phyloP scores from a whole-genome alignment of 148 eudicot genomes.

The Gaultheria prostrata region DNA sequence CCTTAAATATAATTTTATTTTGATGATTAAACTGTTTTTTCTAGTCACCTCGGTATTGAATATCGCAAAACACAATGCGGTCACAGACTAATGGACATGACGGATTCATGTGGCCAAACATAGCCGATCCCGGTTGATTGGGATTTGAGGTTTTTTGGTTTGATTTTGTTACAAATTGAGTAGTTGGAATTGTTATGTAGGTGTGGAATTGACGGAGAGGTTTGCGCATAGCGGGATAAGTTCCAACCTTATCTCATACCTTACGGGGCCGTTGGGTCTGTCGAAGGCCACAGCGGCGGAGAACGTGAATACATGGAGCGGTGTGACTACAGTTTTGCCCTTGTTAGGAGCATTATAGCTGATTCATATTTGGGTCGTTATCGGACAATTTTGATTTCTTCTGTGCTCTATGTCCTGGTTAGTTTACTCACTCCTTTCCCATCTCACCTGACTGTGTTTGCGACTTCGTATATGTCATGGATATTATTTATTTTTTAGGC shows the following conservation, averaged over 20 bases:
- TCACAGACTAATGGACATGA: no score
- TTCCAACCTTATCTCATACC: slow-evolving; percentile 45
- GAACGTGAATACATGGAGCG: slow-evolving; percentile 55
- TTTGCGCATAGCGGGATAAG: slow-evolving; percentile 52
- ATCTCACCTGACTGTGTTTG: not conserved
- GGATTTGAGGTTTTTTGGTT: not conserved
- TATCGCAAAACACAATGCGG: no score
- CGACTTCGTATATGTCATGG: not conserved
- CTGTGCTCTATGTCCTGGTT: slow-evolving; percentile 52
- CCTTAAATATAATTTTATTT: no score
- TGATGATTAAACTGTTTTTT: no score
- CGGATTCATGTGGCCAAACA: not conserved
- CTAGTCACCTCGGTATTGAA: no score
- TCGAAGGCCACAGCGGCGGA: slow-evolving; percentile 58
- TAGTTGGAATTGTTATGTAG: slow-evolving; percentile 20
- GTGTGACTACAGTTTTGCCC: slow-evolving; percentile 30
- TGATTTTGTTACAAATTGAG: not conserved
- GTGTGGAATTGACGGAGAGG: slow-evolving; percentile 61
- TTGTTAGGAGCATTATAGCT: slow-evolving; percentile 57
- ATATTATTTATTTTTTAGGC: not conserved
- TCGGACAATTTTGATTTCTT: slow-evolving; percentile 42
- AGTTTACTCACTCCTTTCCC: slow-evolving; percentile 13
- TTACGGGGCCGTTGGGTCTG: slow-evolving; percentile 27
- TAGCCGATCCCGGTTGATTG: not conserved
- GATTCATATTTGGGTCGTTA: slow-evolving; percentile 56